phyloP scores from a whole-genome alignment of 495 filamentous ascomycete species.

The Alectoria sarmentosa region DNA sequence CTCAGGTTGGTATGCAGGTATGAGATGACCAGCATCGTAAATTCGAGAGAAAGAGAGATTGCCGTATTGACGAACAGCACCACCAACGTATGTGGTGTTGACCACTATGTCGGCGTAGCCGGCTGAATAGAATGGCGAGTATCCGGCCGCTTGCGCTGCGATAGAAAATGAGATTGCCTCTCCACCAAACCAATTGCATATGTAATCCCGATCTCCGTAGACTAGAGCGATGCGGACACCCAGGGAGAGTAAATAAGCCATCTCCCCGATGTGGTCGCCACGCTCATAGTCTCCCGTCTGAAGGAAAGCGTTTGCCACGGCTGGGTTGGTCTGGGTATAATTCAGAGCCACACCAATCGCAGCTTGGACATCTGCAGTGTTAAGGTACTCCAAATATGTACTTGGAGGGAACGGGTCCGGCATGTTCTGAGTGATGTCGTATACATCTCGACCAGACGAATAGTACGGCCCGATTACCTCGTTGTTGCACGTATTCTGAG shows the following conservation, averaged over 20 bases:
- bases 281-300: constrained; percentile 44
- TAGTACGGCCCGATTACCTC: constrained; percentile 42
- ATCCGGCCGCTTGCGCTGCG: constrained; percentile 26
- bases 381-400: constrained; percentile 31
- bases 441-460: constrained; percentile 33
- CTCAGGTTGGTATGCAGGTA: constrained; percentile 41
- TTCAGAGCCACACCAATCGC: constrained; percentile 28
- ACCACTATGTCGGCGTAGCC: constrained; percentile 49
- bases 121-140: constrained; percentile 36
- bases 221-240: constrained; percentile 39
- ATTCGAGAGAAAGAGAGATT: constrained; percentile 46
- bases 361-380: constrained; percentile 26
- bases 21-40: constrained; percentile 44
- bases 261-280: constrained; percentile 39
- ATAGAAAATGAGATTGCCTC: constrained; percentile 35
- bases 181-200: constrained; percentile 58
- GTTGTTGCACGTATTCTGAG: constrained; percentile 40
- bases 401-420: constrained; percentile 30
- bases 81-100: constrained; percentile 45
- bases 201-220: constrained; percentile 50
- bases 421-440: constrained; percentile 33
- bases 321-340: constrained; percentile 24
- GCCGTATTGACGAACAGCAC: constrained; percentile 42
- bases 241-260: constrained; percentile 44
- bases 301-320: constrained; percentile 24